Percentiles rank a stretch among this genome's conserved stretches.
Evolutionary conservation across 2,329 filamentous ascomycete species (phyloP).

Genomic region (Didymella pinodella): DNA sequence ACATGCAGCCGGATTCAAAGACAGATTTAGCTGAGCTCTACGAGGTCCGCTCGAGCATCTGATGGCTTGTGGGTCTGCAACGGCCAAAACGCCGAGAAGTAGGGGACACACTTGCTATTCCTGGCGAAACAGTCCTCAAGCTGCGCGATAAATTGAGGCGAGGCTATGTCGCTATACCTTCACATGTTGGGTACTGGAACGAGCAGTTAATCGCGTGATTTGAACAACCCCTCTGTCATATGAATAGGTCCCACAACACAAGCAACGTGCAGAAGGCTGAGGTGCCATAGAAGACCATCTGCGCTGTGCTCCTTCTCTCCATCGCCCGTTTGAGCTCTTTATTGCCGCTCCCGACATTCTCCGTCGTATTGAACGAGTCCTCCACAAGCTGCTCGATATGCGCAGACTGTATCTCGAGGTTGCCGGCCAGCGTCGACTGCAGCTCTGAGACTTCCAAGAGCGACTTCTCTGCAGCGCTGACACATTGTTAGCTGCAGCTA

Average conservation of each 20-base stretch:
- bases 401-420: slow-evolving; percentile 84
- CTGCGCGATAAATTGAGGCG: slow-evolving; percentile 19
- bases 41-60: slow-evolving; percentile 16
- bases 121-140: slow-evolving; percentile 28
- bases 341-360: slow-evolving; percentile 90
- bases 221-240: slow-evolving; percentile 41
- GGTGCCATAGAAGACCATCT: slow-evolving; percentile 58
- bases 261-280: slow-evolving; percentile 56
- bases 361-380: slow-evolving; percentile 80
- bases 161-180: slow-evolving; percentile 13
- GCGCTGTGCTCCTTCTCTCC: slow-evolving; percentile 60
- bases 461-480: slow-evolving; percentile 85
- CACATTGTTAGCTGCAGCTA: slow-evolving; percentile 25
- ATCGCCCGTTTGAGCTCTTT: slow-evolving; percentile 86
- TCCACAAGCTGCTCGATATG: slow-evolving; percentile 88
- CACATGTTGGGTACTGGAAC: slow-evolving; percentile 23
- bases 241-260: slow-evolving; percentile 59
- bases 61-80: slow-evolving; percentile 28
- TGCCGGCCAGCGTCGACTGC: slow-evolving; percentile 86
- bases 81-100: slow-evolving; percentile 23
- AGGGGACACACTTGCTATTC: slow-evolving; percentile 31
- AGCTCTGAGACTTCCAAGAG: slow-evolving; percentile 91
- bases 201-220: slow-evolving; percentile 6
- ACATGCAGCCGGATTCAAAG: slow-evolving; percentile 30
- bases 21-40: slow-evolving; percentile 13